These are phyloP conservation scores for Detonula confervacea DNA, from an alignment of 352 stramenopile genomes.

Conservation along the genomic window DNA sequence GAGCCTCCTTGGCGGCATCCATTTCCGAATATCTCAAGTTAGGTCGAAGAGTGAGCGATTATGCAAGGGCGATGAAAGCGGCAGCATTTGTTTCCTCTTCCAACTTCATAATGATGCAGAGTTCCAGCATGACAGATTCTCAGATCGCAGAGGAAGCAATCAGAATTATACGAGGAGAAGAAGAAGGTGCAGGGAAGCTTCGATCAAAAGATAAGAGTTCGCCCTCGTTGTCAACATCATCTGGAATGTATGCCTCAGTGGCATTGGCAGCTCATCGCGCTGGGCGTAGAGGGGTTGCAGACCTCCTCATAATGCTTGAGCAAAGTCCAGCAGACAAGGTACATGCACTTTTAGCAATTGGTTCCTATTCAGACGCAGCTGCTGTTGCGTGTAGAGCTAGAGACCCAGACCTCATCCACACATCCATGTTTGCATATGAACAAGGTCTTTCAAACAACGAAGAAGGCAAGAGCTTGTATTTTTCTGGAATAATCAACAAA, in stretches of 20 bases:
- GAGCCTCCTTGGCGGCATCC: conserved; percentile 67
- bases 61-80: conserved; percentile 73
- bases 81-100: conserved; percentile 63
- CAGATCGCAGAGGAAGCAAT: conserved; percentile 75
- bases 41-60: conserved; percentile 68
- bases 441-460: conserved; percentile 41
- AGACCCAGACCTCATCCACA: conserved; percentile 80
- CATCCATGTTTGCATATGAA: conserved; percentile 69
- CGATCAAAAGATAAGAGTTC: conserved; percentile 11
- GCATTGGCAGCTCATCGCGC: conserved; percentile 75
- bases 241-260: conserved; percentile 78
- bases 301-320: conserved; percentile 79
- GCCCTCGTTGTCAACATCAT: conserved; percentile 42
- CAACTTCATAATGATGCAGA: not conserved
- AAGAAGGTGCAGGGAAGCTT: conserved; percentile 30
- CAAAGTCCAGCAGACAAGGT: conserved; percentile 78
- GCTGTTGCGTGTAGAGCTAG: conserved; percentile 67
- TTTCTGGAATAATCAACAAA: conserved; percentile 73
- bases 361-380: conserved; percentile 73
- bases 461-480: conserved; percentile 56
- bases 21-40: conserved; percentile 76
- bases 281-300: conserved; percentile 71
- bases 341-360: conserved; percentile 72
- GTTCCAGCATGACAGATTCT: conserved; percentile 60
- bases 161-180: conserved; percentile 69